Base-by-base conservation (phyloP, 1,284 basidiomycete species). In the Austroboletus sp. region DNA sequence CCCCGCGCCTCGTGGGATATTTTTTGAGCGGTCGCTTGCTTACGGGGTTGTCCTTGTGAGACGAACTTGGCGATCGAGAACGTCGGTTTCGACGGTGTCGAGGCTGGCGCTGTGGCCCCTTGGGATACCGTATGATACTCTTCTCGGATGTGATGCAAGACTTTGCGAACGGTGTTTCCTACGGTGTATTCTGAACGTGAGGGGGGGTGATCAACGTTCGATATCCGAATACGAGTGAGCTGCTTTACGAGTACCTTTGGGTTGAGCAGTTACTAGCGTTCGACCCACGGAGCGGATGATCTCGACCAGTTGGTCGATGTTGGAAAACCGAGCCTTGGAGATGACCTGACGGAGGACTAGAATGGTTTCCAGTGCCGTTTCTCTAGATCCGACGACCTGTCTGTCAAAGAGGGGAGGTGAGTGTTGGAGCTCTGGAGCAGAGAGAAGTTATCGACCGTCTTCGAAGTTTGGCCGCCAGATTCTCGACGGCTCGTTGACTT, bases 61-160 rank as follows among this genome's bases (percentile, higher is more conserved):
- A 89, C 79, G 52, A 89, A 89, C 61, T 81, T 84, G 15, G 84
- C 76, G 52, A 88, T 86, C 30, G 85, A 85, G 58, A 83, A 84
- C 3, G 70, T 67, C 23, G 72, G 69, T 33, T 67, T 63, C 15
- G 21, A 5, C 21, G 21, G n/a, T n/a, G n/a, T n/a, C n/a, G n/a
- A 21, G 1, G 69, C 57, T 17, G 72, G 54, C 4, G 63, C 44
- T 0, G 57, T 53, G 2, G 53, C 52, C 25, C 72, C 74, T 54
- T 70, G 70, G 6, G 73, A 75, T 2, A 82, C 82, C 13, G 84
- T 79, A 50, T 84, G 75, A 64, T 92, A 93, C 62, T 98, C 95
- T 68, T 98, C 95, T 40, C 91, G 79, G 51, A 98, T 85, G 58
- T 96, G 85, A 61, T 93, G 90, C 27, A 96, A 73, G 31, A 97